Base-by-base conservation (phyloP, 2,329 filamentous ascomycete genomes). In the Fusarium sp. region DNA sequence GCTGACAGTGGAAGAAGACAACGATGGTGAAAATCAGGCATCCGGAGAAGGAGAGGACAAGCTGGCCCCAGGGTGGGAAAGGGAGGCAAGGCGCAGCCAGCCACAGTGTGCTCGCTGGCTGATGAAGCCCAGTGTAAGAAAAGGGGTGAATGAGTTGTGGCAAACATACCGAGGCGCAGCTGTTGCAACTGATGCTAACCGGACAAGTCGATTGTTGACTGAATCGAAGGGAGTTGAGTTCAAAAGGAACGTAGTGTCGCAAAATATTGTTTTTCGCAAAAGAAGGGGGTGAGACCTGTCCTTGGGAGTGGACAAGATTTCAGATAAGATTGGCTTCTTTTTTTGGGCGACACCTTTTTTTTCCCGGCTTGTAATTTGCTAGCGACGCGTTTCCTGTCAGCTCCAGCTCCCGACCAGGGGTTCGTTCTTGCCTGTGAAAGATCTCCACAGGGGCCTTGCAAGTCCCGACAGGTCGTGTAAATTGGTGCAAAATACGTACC, bases 1-100 rank as follows among this genome's bases (percentile, higher is more conserved):
- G 62, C 58, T 30, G 27, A 62, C 60, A 27, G 18, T 6, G 34
- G 2, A 37, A 18, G 18, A 52, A 52, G 44, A 23, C 16, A 37
- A 52, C 16, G 41, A 56, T 51, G 40, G 36, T 53, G 39, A 50
- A 43, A 50, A 54, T 53, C 54, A 70, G 68, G 68, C 60, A 71
- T 55, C 68, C 63, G 40, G 34, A 44, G 41, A 65, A 63, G 41
- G 65, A 61, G 37, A 74, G 73, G 73, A 75, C 73, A 75, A 74
- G 71, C 60, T 75, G 73, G 67, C 73, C 69, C 58, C 37, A 58
- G 34, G 31, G 16, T 30, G 41, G 51, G 62, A 58, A 62, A 67
- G 56, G 66, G 66, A 58, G 62, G 58, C 55, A 57, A 71, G 68
- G 68, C 68, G 58, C 56, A 63, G 44, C 41, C 39, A 44, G 60